Percentiles rank a stretch among this genome's conserved stretches.
Conservation (phyloP, 106 monocot genomes). For the Cymbidium sinense region DNA sequence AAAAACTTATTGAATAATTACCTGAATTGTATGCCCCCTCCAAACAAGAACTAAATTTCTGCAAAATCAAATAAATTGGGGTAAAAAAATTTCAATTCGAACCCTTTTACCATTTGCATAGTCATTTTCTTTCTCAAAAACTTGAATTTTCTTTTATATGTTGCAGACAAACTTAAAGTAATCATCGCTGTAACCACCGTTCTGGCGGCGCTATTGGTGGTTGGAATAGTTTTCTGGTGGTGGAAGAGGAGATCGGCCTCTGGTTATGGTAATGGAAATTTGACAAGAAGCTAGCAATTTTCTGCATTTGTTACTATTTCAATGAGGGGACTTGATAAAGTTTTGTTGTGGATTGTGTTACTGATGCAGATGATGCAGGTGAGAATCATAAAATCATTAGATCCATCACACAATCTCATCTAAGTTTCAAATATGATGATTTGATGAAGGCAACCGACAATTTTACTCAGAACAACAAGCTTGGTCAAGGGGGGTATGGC, state of each 20-base stretch:
- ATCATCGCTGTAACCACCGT: background rate
- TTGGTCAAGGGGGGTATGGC: constrained; percentile 68
- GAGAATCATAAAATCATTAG: constrained; percentile 21
- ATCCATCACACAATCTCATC: constrained; percentile 30
- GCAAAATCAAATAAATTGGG: too few relatives aligned
- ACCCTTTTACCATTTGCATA: background rate
- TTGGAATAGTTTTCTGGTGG: constrained; percentile 25
- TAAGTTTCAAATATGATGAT: constrained; percentile 53
- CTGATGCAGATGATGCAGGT: constrained; percentile 30
- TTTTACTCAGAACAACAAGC: constrained; percentile 50
- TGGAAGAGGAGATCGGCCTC: constrained; percentile 10
- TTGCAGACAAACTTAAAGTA: background rate
- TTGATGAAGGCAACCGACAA: constrained; percentile 46
- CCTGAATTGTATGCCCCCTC: too few relatives aligned
- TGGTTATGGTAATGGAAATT: constrained; percentile 12
- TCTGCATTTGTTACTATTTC: too few relatives aligned
- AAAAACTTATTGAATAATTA: too few relatives aligned
- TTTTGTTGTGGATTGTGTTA: background rate
- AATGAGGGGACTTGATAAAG: background rate
- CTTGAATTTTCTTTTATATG: background rate
- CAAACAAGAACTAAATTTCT: too few relatives aligned
- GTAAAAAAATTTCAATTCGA: constrained; percentile 2
- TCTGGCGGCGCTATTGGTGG: constrained; percentile 9
- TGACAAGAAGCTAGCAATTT: background rate
- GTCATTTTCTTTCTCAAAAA: background rate